These are phyloP conservation scores for Flueggea neowawraea DNA, from an alignment of 441 rosid species.

Conservation along the genomic window DNA sequence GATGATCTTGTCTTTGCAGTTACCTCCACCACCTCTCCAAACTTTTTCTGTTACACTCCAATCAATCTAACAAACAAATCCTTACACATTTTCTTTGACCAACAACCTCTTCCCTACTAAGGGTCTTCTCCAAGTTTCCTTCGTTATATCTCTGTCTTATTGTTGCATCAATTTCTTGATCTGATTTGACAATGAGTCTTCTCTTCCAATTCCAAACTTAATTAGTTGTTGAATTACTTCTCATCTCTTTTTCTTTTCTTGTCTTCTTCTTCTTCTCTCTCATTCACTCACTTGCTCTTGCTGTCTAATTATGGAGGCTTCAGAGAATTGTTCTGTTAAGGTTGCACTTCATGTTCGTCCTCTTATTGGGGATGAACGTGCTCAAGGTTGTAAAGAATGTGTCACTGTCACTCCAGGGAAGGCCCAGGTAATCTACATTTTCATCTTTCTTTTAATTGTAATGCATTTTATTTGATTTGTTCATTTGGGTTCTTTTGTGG, in stretches of 20 bases:
- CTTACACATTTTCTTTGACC: not conserved
- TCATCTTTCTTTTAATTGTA: conserved; percentile 7
- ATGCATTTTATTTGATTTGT: not conserved
- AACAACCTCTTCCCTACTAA: not conserved
- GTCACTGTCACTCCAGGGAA: conserved; percentile 83
- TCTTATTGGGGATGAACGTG: conserved; percentile 86
- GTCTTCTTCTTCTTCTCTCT: too few species aligned
- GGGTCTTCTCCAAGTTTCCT: too few species aligned
- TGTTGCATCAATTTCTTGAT: too few species aligned
- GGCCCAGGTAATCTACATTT: conserved; percentile 75
- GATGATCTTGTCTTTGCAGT: not conserved
- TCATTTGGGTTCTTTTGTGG: not conserved
- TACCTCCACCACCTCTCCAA: not conserved
- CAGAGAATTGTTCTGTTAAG: conserved; percentile 89
- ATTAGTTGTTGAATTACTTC: too few species aligned
- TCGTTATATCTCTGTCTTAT: too few species aligned
- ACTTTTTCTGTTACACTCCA: not conserved
- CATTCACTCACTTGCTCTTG: not conserved
- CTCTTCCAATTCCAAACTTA: too few species aligned
- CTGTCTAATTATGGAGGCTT: conserved; percentile 9
- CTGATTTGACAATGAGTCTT: too few species aligned
- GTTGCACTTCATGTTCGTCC: conserved; percentile 97
- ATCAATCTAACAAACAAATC: not conserved
- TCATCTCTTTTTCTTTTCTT: not conserved
- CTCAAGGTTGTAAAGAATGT: conserved; percentile 96